Base-by-base conservation (phyloP, 2,329 filamentous ascomycete genomes). In the Cordyceps farinosa region DNA sequence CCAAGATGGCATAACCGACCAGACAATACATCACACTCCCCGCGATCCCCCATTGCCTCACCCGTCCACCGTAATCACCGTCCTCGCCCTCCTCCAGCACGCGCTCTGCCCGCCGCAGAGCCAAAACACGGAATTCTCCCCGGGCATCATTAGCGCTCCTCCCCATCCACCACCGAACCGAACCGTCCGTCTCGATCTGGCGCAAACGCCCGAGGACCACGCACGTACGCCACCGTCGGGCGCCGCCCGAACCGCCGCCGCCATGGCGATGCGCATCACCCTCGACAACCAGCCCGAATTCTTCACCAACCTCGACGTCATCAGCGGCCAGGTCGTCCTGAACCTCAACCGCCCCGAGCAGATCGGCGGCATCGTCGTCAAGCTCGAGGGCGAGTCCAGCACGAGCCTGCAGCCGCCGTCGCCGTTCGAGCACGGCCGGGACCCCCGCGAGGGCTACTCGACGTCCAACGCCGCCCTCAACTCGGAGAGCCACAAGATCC, bases 301-400 rank as follows among this genome's bases (percentile, higher is more conserved):
- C 79, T 91, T 89, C 75, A 94, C 91, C 58, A 94, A 94, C 72
- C 86, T 93, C 69, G 91, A 94, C 75, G 78, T 84, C 65, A 83
- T 95, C 65, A 82, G 80, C 36, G 91, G 91, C 61, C 80, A 82
- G 64, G 76, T 88, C 34, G 71, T 86, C 56, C 75, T 89, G 36
- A 74, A 70, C 27, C 76, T 88, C 66, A 86, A 83, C 58, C 89
- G 88, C 67, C 78, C 90, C 61, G 90, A 94, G 73, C 81, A 84
- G 62, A 82, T 94, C 56, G 85, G 86, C 55, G 89, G 87, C 59
- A 87, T 95, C 66, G 81, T 91, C 44, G 90, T 94, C 70, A 95
- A 95, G 79, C 84, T 95, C 38, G 91, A 95, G 72, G 91, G 91
- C 68, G 90, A 95, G 76, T 87, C 87, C 54, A 83, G 83, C 66